These are phyloP conservation scores for Lasiodiplodia sp. DNA, from an alignment of 2,329 filamentous ascomycete species.

Conservation along the genomic window DNA sequence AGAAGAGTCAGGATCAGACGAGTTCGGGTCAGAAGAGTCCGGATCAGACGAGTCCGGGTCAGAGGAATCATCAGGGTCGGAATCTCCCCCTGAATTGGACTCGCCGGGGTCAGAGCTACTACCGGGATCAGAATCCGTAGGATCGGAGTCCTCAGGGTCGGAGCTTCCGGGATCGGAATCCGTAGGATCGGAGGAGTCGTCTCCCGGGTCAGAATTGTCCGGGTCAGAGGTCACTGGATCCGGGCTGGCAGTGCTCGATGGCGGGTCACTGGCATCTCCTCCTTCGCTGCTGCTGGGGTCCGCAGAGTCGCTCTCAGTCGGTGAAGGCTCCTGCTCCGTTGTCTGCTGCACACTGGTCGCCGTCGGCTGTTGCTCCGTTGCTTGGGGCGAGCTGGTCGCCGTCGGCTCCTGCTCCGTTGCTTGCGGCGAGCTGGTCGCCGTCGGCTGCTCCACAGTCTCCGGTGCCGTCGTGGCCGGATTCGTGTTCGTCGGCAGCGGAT, in stretches of 20 bases:
- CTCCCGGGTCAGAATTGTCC: neutral
- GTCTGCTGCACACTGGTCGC: no score
- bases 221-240: neutral
- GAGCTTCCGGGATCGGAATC: neutral
- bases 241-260: neutral
- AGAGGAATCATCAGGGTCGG: neutral
- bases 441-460: neutral
- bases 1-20: neutral
- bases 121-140: neutral
- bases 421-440: no score
- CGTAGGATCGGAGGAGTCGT: neutral
- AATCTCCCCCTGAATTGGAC: neutral
- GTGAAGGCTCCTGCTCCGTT: neutral
- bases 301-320: neutral
- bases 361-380: no score
- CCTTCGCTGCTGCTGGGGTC: neutral
- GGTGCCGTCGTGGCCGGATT: neutral
- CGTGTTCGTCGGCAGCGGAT: slow-evolving; percentile 1
- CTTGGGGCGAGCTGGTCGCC: no score
- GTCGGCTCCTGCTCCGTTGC: no score
- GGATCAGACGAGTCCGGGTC: neutral
- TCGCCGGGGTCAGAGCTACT: neutral
- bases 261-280: neutral
- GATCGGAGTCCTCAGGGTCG: neutral
- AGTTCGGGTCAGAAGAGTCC: neutral